phyloP scores from a whole-genome alignment of 2,329 filamentous ascomycete genomes.

The Pseudocercospora crystallina region DNA sequence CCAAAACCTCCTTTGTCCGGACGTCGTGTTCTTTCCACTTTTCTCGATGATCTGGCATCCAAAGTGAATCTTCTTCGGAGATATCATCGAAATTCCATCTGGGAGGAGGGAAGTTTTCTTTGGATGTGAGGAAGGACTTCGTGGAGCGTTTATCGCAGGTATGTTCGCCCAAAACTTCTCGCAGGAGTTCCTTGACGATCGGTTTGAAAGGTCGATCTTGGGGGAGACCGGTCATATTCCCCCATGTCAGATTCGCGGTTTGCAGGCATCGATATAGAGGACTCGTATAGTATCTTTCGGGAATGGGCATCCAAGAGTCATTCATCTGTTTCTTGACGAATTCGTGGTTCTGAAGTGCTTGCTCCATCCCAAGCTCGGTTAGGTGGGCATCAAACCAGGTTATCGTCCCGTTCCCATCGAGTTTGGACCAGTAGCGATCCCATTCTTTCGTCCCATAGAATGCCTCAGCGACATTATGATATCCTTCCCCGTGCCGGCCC shows the following conservation, averaged over 20 bases:
- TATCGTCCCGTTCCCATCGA: conserved; percentile 62
- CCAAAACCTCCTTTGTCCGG: conserved; percentile 41
- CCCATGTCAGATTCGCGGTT: conserved; percentile 64
- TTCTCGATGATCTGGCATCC: conserved; percentile 32
- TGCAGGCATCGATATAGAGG: conserved; percentile 63
- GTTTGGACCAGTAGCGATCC: conserved; percentile 66
- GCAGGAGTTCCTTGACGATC: conserved; percentile 61
- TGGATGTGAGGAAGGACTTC: conserved; percentile 56
- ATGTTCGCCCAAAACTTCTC: conserved; percentile 67
- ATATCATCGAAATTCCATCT: too few relatives aligned
- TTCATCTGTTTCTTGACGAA: conserved; percentile 60
- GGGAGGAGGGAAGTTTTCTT: conserved; percentile 53
- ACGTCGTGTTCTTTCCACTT: conserved; percentile 23
- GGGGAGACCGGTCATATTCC: conserved; percentile 51
- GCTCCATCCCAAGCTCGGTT: conserved; percentile 56
- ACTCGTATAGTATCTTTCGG: conserved; percentile 64
- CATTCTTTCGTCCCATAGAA: conserved; percentile 68
- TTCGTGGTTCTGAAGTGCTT: conserved; percentile 58
- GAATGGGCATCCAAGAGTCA: conserved; percentile 55
- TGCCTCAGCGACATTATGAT: conserved; percentile 61
- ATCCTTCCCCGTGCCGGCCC: conserved; percentile 68
- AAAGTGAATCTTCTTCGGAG: conserved; percentile 57
- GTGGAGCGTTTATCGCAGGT: conserved; percentile 65
- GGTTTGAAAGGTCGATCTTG: conserved; percentile 55
- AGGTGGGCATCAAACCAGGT: conserved; percentile 65